Percentiles rank a stretch among this genome's conserved stretches.
Evolutionary conservation across 2,329 filamentous ascomycete genomes (phyloP).

Genomic region (Neurospora sp.): DNA sequence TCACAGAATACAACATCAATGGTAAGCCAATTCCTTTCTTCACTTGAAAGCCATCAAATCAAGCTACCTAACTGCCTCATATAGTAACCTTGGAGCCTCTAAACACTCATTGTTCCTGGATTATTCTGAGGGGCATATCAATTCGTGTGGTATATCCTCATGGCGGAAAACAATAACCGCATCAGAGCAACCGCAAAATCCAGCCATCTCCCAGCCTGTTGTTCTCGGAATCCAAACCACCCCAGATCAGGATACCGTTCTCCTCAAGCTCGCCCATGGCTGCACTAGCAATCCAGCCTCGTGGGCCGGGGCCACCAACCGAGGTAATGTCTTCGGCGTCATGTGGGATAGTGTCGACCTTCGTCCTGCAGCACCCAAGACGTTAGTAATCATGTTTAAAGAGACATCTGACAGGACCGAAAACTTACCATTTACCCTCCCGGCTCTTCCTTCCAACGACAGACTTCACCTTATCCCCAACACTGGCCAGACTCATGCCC

Average conservation of each 20-base stretch:
- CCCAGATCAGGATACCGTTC: slow-evolving; percentile 50
- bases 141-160: slow-evolving; percentile 2
- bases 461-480: slow-evolving; percentile 46
- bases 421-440: slow-evolving; percentile 44
- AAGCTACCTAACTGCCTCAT: not conserved
- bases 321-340: slow-evolving; percentile 41
- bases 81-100: not conserved
- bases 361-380: slow-evolving; percentile 17
- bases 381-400: not conserved
- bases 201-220: slow-evolving; percentile 50
- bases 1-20: not conserved
- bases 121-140: not conserved
- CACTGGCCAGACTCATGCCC: slow-evolving; percentile 43
- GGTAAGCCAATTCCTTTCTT: not conserved
- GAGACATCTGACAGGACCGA: not conserved
- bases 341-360: slow-evolving; percentile 35
- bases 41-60: not conserved
- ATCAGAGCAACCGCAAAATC: slow-evolving; percentile 42
- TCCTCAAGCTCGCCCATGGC: slow-evolving; percentile 50
- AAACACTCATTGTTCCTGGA: not conserved
- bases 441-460: slow-evolving; percentile 42
- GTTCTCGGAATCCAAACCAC: slow-evolving; percentile 44
- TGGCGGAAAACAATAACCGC: slow-evolving; percentile 18
- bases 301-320: slow-evolving; percentile 36
- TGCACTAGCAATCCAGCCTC: slow-evolving; percentile 50